Conservation (phyloP, 208 protist species). For the Crithidia fasciculata region DNA sequence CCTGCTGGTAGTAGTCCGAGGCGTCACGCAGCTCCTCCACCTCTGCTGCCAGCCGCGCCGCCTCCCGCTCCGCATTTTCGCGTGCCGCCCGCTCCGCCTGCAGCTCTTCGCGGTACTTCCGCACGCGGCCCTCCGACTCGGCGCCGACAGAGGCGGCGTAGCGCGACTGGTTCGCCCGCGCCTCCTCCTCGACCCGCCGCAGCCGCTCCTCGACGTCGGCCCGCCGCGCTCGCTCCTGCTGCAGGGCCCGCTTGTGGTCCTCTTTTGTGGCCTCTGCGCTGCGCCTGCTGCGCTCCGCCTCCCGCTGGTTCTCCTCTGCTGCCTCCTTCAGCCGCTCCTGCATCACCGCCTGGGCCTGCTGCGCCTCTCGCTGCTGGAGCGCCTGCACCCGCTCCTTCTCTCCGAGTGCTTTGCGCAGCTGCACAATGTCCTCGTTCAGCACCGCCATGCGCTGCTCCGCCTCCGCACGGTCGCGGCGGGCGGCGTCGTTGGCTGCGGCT, state of each 20-base stretch:
- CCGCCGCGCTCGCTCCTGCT: slow-evolving; percentile 36
- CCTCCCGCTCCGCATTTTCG: slow-evolving; percentile 28
- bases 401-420: slow-evolving; percentile 28
- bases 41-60: slow-evolving; percentile 24
- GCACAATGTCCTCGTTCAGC: slow-evolving; percentile 36
- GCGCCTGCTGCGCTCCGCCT: slow-evolving; percentile 32
- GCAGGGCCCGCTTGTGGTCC: slow-evolving; percentile 31
- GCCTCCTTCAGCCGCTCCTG: slow-evolving; percentile 40
- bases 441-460: slow-evolving; percentile 21
- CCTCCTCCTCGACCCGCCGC: slow-evolving; percentile 20
- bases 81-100: slow-evolving; percentile 26
- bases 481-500: slow-evolving; percentile 9
- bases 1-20: slow-evolving; percentile 35
- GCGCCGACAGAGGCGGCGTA: slow-evolving; percentile 21
- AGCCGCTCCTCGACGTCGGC: slow-evolving; percentile 35
- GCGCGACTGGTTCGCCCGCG: slow-evolving; percentile 4
- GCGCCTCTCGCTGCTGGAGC: slow-evolving; percentile 42
- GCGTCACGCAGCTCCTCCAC: slow-evolving; percentile 33
- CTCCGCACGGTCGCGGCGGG: slow-evolving; percentile 22
- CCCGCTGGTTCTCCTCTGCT: slow-evolving; percentile 33
- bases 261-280: slow-evolving; percentile 33
- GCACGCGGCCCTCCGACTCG: slow-evolving; percentile 36
- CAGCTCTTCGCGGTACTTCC: slow-evolving; percentile 37
- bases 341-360: slow-evolving; percentile 38
- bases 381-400: slow-evolving; percentile 40